Conservation (phyloP, 306 rosid species). For the Vigna mungo region DNA sequence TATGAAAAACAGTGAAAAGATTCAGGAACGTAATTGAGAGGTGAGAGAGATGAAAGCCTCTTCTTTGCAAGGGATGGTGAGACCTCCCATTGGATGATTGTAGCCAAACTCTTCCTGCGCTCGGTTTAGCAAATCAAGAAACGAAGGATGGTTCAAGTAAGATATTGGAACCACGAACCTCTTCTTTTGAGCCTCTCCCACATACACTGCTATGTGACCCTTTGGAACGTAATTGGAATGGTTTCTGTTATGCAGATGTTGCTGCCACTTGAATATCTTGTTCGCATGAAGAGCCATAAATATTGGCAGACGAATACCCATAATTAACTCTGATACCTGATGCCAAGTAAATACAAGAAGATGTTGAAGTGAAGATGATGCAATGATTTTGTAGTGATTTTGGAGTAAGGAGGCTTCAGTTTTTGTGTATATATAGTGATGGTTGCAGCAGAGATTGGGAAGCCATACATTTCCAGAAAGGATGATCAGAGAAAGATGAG, state of each 20-base stretch:
- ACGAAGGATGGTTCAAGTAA: conserved; percentile 70
- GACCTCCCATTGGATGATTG: conserved; percentile 76
- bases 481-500: conserved; percentile 33
- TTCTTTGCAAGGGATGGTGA: conserved; percentile 80
- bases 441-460: conserved; percentile 27
- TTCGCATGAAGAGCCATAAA: conserved; percentile 49
- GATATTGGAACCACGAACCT: conserved; percentile 75
- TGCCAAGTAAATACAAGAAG: too few relatives aligned
- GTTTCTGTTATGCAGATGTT: conserved; percentile 49
- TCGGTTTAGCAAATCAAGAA: conserved; percentile 58
- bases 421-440: conserved; percentile 37
- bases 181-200: conserved; percentile 69
- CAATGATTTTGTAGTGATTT: conserved; percentile 17
- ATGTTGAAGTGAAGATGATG: not conserved
- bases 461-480: conserved; percentile 46
- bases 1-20: not conserved
- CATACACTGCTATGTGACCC: conserved; percentile 77
- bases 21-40: conserved; percentile 53
- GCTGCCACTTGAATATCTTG: conserved; percentile 56
- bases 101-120: conserved; percentile 82
- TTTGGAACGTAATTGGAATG: conserved; percentile 65
- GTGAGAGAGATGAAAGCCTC: conserved; percentile 70
- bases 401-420: not conserved
- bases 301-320: conserved; percentile 63
- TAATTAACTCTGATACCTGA: not conserved